Evolutionary conservation across 108 stramenopile species (phyloP), one percentile per base, ranked within the genome.

Genomic region (Phaeodactylum tricornutum): DNA sequence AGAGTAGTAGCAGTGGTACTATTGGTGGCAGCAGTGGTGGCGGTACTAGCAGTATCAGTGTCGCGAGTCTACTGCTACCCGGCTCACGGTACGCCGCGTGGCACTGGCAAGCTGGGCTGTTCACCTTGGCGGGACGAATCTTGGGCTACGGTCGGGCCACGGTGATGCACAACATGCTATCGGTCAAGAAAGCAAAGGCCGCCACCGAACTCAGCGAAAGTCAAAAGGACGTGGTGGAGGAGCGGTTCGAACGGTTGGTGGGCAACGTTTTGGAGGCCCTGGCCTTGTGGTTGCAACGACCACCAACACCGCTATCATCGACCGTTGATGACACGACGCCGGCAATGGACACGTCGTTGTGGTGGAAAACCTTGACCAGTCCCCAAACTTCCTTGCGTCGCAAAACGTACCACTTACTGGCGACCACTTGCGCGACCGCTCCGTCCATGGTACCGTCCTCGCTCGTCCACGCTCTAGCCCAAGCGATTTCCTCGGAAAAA

Each of bases 231-330:
- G 72, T 72, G 43, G 48, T 70, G 48, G 87, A 83, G 29, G 83
- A 89, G 47, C 62, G 71, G 21, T 85, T 72, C 57, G 83, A 82
- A 55, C 75, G 83, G 1, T 65, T 83, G 16, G 55, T 82, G 0
- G 66, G 66, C 8, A 60, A 57, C 11, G 52, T 59, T 1, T 29
- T 78, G 3, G 58, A 57, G 12, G 72, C 72, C 0, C 26, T 74
- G 20, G 47, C 48, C 30, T 3, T 67, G 14, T 59, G 52, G 29
- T 32, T 78, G 1, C 55, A 54, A 29, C 53, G 46, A 42, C n/a
- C n/a, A n/a, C n/a, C n/a, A n/a, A 0, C n/a, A n/a, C n/a, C n/a
- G n/a, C n/a, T n/a, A n/a, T n/a, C n/a, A n/a, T n/a, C n/a, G n/a
- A n/a, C n/a, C n/a, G n/a, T n/a, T n/a, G 25, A 9, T 17, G 23